Evolutionary conservation across 192 early-diverging fungal species (phyloP).

Genomic region (Rhizophagus sp.): DNA sequence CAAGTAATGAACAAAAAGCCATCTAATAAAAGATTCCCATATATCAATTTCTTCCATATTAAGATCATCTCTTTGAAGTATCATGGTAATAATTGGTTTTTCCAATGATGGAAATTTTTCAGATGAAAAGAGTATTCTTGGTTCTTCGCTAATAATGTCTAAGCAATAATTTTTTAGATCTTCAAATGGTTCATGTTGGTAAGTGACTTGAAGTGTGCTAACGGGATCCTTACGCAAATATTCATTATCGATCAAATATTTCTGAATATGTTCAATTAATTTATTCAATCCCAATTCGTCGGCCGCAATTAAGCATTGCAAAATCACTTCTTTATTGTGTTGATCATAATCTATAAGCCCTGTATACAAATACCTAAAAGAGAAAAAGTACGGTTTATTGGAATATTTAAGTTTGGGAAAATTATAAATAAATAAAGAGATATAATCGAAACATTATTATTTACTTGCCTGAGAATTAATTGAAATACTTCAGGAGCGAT

Average conservation of each 20-base stretch:
- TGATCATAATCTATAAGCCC: not conserved
- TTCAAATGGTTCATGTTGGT: not conserved
- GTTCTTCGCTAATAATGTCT: not conserved
- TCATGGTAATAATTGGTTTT: not conserved
- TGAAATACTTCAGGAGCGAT: too few relatives aligned
- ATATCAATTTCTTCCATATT: not conserved
- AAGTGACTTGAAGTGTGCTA: not conserved
- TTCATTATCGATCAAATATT: not conserved
- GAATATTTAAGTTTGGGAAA: too few relatives aligned
- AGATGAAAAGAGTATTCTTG: not conserved
- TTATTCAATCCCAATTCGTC: not conserved
- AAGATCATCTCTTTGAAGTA: not conserved
- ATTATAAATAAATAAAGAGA: too few relatives aligned
- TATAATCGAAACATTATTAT: too few relatives aligned
- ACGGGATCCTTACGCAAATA: not conserved
- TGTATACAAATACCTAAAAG: not conserved
- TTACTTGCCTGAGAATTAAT: too few relatives aligned
- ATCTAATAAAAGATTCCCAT: not conserved
- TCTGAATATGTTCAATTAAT: not conserved
- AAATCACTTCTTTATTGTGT: not conserved
- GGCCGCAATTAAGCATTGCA: not conserved
- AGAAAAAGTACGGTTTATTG: too few relatives aligned
- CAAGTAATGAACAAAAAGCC: not conserved
- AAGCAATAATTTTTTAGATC: not conserved
- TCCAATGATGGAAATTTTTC: not conserved